Base-by-base conservation (phyloP, 2,329 filamentous ascomycete genomes). In the Paraconiothyrium brasiliense region DNA sequence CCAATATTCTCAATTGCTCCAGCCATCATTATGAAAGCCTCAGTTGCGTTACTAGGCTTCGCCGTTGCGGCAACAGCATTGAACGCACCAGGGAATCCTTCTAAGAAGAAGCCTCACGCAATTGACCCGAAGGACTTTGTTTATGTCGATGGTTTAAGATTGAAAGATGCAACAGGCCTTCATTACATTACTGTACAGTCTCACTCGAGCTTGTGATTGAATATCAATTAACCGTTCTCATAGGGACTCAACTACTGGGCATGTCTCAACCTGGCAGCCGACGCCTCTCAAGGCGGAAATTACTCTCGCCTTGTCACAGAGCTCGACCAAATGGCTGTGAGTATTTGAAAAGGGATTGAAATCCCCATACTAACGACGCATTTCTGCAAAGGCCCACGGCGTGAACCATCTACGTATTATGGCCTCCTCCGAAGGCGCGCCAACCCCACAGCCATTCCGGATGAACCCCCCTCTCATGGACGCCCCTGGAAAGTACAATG, bases 371-470 rank as follows among this genome's bases (percentile, higher is more conserved):
- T n/a, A 20, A 35, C 16, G 4, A 16, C 11, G n/a, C 2, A 5
- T 13, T 7, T 35, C 22, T 27, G 20, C 32, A 10, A 13, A 56
- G 54, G 72, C 73, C 6, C 74, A 77, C 51, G 78, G 78, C 3
- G 71, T 80, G 13, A 80, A 80, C 37, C 78, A 80, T 58, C 71
- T 80, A 3, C 76, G 78, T 11, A 76, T 80, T 44, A 80, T 80
- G 78, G 78, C 78, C 4, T 67, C 72, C 0, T 79, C 78, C 6
- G 78, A 80, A 62, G 78, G 78, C 6, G 74, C 76, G 6, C 76
- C 77, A 24, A 79, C 76, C 13, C 68, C 68, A 0, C 78, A 80
- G 52, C 78, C 78, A 1, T 80, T 79, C 62, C 66, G 78, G 10
- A 80, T 80, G 78, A 75, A 72, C 22, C 78, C 78, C 14, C 61